Base-by-base conservation (phyloP, 2,329 filamentous ascomycete species). In the Claviceps sp. region DNA sequence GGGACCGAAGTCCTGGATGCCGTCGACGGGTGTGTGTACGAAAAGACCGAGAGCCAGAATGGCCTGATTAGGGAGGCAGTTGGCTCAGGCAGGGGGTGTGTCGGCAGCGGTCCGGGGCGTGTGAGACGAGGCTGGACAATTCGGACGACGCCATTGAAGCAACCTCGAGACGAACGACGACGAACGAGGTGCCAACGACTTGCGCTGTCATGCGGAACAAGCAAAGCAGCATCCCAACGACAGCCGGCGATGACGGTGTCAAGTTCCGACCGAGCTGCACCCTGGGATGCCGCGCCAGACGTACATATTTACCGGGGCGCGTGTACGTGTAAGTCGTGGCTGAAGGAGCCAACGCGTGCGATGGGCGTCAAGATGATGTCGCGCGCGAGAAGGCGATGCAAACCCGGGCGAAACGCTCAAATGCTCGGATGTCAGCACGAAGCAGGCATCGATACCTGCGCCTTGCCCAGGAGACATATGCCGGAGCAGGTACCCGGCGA, bases 61-160 rank as follows among this genome's bases (percentile, higher is more conserved):
- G 57, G 56, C 56, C 57, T 59, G 57, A 58, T 56, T 56, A 51
- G 56, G 57, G 55, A 57, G 56, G 57, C 54, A 57, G 54, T 54
- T 52, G 52, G 56, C 51, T 43, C 48, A 54, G 47, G 52, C 52
- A 44, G 52, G 50, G 40, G 46, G 37, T 49, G 41, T 42, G 47
- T 26, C 18, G 24, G 30, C 4, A 42, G 22, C 48, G 20, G 38
- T 40, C 24, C 13, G 48, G 48, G 48, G 22, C 22, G 48, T 44
- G 48, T 50, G 48, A 42, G 48, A 40, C 20, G 46, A 47, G 18
- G 30, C 34, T 11, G 34, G 41, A 42, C 40, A 20, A 42, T 42
- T 18, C 14, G 16, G 16, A 42, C 40, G 40, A 42, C 38, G 8
- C 30, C 30, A 34, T 11, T 34, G 30, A 34, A 34, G 30, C 30